Percentiles rank a stretch among this genome's conserved stretches.
Evolutionary conservation across 768 basidiomycete genomes (phyloP).

Genomic region (Hericium coralloides): DNA sequence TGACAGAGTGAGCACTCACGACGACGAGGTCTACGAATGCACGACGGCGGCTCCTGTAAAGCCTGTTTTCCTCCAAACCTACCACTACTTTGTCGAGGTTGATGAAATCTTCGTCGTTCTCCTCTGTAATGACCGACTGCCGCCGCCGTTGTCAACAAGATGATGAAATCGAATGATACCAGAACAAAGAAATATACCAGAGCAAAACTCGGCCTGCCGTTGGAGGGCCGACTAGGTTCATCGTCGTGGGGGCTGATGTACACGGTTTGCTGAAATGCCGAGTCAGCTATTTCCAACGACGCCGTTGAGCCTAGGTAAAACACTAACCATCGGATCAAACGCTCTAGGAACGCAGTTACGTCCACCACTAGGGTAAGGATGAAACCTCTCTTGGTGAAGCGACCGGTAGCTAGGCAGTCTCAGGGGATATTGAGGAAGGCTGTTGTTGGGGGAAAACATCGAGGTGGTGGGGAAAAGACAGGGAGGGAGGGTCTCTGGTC

Average conservation of each 20-base stretch:
- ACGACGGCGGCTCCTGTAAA: not conserved
- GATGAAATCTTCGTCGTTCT: not conserved
- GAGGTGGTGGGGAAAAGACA: not conserved
- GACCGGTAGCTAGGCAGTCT: slow-evolving; percentile 13
- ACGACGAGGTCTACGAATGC: not conserved
- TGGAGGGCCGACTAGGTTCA: not conserved
- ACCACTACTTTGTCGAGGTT: not conserved
- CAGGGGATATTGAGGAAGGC: slow-evolving; percentile 7
- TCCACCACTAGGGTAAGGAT: slow-evolving; percentile 8
- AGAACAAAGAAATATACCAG: not conserved
- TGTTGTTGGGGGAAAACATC: not conserved
- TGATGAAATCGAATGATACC: not conserved
- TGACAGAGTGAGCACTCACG: not conserved
- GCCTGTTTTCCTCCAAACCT: not conserved
- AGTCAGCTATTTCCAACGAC: not conserved
- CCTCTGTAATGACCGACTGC: not conserved
- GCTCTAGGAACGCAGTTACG: not conserved
- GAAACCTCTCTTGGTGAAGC: slow-evolving; percentile 11
- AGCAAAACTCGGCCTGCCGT: not conserved
- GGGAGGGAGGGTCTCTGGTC: not conserved
- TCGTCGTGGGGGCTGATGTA: not conserved
- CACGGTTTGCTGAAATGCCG: not conserved
- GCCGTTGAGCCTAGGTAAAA: not conserved
- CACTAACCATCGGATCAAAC: not conserved
- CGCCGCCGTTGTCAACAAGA: not conserved